Evolutionary conservation across 495 filamentous ascomycete genomes (phyloP).

Genomic region (Jackrogersella multiformis): DNA sequence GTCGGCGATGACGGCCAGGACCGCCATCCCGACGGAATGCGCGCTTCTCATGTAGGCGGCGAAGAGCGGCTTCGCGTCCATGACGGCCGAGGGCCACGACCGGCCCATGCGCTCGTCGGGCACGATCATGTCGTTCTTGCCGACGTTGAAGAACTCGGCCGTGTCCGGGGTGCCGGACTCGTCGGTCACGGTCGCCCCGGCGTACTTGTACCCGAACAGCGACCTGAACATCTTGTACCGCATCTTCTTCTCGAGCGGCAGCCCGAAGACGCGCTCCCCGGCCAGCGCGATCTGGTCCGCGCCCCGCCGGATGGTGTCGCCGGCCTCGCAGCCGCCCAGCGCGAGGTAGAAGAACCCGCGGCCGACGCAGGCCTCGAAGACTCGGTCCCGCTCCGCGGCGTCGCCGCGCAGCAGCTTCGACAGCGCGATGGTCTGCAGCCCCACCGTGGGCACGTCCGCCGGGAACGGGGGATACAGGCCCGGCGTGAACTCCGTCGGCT

Average conservation of each 20-base stretch:
- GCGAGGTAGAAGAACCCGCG: slow-evolving; percentile 74
- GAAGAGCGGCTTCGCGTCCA: slow-evolving; percentile 54
- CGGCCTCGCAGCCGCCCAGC: slow-evolving; percentile 52
- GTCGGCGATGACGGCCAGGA: slow-evolving; percentile 61
- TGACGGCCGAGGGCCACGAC: slow-evolving; percentile 58
- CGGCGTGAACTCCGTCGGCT: slow-evolving; percentile 35
- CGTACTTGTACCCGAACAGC: slow-evolving; percentile 67
- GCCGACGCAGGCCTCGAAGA: slow-evolving; percentile 60
- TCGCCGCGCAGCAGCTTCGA: slow-evolving; percentile 55
- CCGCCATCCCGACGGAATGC: slow-evolving; percentile 58
- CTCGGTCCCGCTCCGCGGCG: slow-evolving; percentile 52
- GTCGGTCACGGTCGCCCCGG: slow-evolving; percentile 61
- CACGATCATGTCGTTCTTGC: slow-evolving; percentile 59
- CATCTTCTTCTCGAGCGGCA: slow-evolving; percentile 63
- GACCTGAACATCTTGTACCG: slow-evolving; percentile 57
- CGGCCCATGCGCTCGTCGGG: slow-evolving; percentile 51
- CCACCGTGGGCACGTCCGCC: slow-evolving; percentile 60
- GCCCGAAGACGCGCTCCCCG: slow-evolving; percentile 57
- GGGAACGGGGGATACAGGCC: slow-evolving; percentile 62
- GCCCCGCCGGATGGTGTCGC: slow-evolving; percentile 53
- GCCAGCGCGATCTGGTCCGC: slow-evolving; percentile 58
- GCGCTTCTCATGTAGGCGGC: slow-evolving; percentile 58
- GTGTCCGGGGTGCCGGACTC: slow-evolving; percentile 62
- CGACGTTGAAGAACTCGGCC: slow-evolving; percentile 72
- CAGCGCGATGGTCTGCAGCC: slow-evolving; percentile 64